phyloP scores from a whole-genome alignment of 2,329 filamentous ascomycete species.

The Whalleya microplaca region DNA sequence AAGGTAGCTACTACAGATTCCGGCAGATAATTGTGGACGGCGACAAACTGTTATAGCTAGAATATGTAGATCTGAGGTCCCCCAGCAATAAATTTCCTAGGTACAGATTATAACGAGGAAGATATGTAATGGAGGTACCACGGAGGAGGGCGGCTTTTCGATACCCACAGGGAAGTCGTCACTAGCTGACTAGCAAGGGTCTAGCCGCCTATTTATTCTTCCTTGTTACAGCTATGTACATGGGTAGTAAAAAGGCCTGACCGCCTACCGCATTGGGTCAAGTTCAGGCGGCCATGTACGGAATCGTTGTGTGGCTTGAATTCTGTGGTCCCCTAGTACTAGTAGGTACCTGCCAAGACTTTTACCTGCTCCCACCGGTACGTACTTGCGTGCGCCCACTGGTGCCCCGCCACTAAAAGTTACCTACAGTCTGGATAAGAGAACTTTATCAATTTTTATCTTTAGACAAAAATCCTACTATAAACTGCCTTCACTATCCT shows the following conservation, averaged over 20 bases:
- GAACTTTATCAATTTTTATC: no score
- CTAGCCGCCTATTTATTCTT: neutral
- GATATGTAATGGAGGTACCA: neutral
- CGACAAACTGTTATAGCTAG: neutral
- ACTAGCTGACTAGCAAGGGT: no score
- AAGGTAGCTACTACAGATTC: neutral
- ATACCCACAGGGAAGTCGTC: neutral
- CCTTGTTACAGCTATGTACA: neutral
- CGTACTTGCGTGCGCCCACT: no score
- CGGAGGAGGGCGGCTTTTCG: neutral
- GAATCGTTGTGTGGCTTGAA: no score
- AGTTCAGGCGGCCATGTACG: no score
- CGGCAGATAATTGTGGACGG: neutral
- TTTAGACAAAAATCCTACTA: no score
- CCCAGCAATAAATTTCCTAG: neutral
- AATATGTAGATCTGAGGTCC: neutral
- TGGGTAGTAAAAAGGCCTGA: constrained; percentile 17
- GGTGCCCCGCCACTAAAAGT: constrained; percentile 1
- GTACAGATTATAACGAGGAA: neutral
- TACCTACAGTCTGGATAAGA: constrained; percentile 1
- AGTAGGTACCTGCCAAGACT: no score
- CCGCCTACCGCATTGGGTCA: constrained; percentile 20
- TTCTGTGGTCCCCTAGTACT: no score
- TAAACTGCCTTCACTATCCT: no score
- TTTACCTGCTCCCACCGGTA: no score